Evolutionary conservation across 495 filamentous ascomycete species (phyloP).

Genomic region (Echria macrotheca): DNA sequence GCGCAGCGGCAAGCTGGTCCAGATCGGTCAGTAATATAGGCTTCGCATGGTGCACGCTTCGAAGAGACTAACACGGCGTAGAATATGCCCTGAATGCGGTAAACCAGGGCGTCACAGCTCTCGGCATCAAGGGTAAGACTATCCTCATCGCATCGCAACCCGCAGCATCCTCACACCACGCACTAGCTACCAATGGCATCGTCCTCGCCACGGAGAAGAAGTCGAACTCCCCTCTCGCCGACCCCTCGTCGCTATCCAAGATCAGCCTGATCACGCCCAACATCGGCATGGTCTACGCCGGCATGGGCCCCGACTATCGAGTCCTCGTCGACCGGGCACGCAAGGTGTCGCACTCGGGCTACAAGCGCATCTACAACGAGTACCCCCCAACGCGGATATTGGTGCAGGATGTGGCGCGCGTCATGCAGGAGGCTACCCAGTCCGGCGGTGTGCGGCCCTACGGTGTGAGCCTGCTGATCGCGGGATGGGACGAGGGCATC

Average conservation of each 20-base stretch:
- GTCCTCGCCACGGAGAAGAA: conserved; percentile 99
- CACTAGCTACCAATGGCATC: conserved; percentile 89
- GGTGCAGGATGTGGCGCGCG: conserved; percentile 94
- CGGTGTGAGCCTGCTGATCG: conserved; percentile 89
- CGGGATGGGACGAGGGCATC: conserved; percentile 96
- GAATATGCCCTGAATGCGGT: conserved; percentile 99
- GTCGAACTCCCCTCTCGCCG: conserved; percentile 91
- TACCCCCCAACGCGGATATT: conserved; percentile 98
- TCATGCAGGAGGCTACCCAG: conserved; percentile 98
- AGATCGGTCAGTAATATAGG: conserved; percentile 55
- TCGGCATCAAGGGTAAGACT: conserved; percentile 88
- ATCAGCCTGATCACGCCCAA: conserved; percentile 96
- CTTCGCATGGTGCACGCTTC: too few relatives aligned
- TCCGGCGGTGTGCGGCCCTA: conserved; percentile 97
- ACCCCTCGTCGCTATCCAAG: conserved; percentile 90
- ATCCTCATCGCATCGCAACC: conserved; percentile 1
- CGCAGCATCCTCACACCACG: background rate
- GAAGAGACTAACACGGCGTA: too few relatives aligned
- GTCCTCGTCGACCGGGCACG: conserved; percentile 95
- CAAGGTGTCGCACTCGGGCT: conserved; percentile 97
- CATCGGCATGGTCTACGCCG: conserved; percentile 99
- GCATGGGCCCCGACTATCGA: conserved; percentile 98
- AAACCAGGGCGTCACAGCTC: conserved; percentile 96
- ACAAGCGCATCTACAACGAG: conserved; percentile 99
- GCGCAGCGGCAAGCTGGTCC: conserved; percentile 84